Base-by-base conservation (phyloP, 495 filamentous ascomycete genomes). In the Rusavskia elegans region DNA sequence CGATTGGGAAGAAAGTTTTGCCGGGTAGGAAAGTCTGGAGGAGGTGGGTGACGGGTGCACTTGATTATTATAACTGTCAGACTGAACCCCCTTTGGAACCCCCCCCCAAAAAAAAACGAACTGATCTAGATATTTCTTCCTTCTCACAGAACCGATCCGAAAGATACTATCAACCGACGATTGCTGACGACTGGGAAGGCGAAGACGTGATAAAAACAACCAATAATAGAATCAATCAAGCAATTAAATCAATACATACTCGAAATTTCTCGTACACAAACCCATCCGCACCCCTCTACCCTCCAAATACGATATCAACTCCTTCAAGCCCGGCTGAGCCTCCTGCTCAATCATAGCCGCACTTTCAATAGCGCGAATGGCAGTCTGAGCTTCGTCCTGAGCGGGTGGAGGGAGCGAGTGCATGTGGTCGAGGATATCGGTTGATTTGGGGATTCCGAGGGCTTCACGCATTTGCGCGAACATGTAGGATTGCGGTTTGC, bases 181-280 rank as follows among this genome's bases (percentile, higher is more conserved):
- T 6, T 27, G 25, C 4, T 3, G 7, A 27, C 4, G 7, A 27
- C 1, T 1, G 25, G 1, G 0, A 27, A 27, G 7, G 7, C 1
- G 32, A 11, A 35, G 0, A 35, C 7, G 32, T 7, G 32, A 35
- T 1, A 35, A 14, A 11, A 10, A 35, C 32, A 14, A 35, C 0
- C 32, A 8, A 4, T 2, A 14, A 35, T 14, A 21, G 10, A 41
- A 36, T 13, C 10, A 35, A n/a, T n/a, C n/a, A n/a, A 17, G 41
- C 46, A 49, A 3, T 42, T 17, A 42, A 21, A 38, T 5, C 0
- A 19, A 17, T 3, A 65, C 63, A 48, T 71, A 79, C 74, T 94
- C 88, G 59, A 95, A 96, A 70, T 98, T 98, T 60, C 92, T 74
- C 6, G 92, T 98, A 68, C 89, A 95, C 54, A 98, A 85, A 0